A percentile compares a stretch with the other conserved stretches of the same genome.
These are phyloP conservation scores for Sphenostylis stenocarpa DNA, from an alignment of 306 rosid genomes.

Conservation along the genomic window DNA sequence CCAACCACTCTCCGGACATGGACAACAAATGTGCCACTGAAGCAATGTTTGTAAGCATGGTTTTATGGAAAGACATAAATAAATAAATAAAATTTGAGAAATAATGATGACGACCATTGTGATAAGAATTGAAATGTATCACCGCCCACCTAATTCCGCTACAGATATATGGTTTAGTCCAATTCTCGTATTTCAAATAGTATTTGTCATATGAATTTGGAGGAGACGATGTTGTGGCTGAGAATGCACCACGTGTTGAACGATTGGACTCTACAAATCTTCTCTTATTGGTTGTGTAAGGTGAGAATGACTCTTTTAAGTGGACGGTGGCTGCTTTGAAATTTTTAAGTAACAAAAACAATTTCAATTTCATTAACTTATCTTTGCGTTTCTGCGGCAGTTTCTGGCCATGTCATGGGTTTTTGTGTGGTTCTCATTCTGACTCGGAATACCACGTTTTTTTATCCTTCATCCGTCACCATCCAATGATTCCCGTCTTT, in stretches of 20 bases:
- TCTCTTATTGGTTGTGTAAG: slow-evolving; percentile 26
- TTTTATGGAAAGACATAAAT: not conserved
- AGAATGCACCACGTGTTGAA: slow-evolving; percentile 34
- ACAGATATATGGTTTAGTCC: not conserved
- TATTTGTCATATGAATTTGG: not conserved
- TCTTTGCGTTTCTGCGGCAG: not conserved
- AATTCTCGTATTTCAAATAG: not conserved
- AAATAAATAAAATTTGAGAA: not conserved
- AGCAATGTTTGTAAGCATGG: not conserved
- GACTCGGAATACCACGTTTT: slow-evolving; percentile 1
- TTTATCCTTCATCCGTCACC: not conserved
- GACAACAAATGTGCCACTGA: slow-evolving; percentile 39
- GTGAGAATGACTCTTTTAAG: slow-evolving; percentile 36
- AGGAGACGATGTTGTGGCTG: slow-evolving; percentile 20
- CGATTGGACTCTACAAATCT: not conserved
- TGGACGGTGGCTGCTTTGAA: slow-evolving; percentile 44
- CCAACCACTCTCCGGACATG: slow-evolving; percentile 38
- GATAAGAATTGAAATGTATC: slow-evolving; percentile 30
- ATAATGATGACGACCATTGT: not conserved
- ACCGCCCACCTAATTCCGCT: slow-evolving; percentile 35
- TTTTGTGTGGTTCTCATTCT: not conserved
- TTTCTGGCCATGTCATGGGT: not conserved
- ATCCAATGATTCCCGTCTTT: not conserved
- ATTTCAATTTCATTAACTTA: not conserved
- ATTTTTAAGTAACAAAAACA: not conserved